Evolutionary conservation across 2,329 filamentous ascomycete species (phyloP), one percentile per base, ranked within the genome.

Genomic region (Stachybotrys chartarum): DNA sequence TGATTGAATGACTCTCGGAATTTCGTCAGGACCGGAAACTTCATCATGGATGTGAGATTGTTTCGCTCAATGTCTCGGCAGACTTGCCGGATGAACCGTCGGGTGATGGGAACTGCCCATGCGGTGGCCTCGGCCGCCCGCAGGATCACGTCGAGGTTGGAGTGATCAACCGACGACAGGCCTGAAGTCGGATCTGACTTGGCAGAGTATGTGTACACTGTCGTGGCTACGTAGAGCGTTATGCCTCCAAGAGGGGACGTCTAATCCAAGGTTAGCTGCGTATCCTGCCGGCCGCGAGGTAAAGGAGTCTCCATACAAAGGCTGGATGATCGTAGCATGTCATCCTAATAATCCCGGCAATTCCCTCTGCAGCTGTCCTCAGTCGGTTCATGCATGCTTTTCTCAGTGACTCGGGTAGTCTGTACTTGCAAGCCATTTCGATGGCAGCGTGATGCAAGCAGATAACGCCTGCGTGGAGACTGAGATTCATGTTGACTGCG

Each of bases 401-500:
- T 55, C 85, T 84, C 31, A 94, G 79, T 32, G 79, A 77, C 1
- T 79, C 75, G 0, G 85, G 79, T 54, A 95, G 72, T 2, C 81
- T 79, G 65, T 92, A 79, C 64, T 85, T 86, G 55, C 91, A 87
- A 1, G 87, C 87, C 66, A 89, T 92, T 71, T 92, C 90, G 8
- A 94, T 85, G 1, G 92, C 91, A 1, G 90, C 89, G 69, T 95
- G 90, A 65, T 97, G 92, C 6, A 97, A 77, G 67, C 90, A 95
- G 54, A 97, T 96, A 8, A 88, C 83, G 1, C 90, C 87, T 1
- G 91, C 91, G 65, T 97, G 92, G 3, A 97, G 82, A 65, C 90
- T 91, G 77, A 97, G 87, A 60, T 96, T 96, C 52, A 86, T 78
- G 66, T 96, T 92, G 0, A 96, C 80, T 7, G 90, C 84, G 50